Conservation (phyloP, 139 green algal genomes). For the Tetraselmis striata region DNA sequence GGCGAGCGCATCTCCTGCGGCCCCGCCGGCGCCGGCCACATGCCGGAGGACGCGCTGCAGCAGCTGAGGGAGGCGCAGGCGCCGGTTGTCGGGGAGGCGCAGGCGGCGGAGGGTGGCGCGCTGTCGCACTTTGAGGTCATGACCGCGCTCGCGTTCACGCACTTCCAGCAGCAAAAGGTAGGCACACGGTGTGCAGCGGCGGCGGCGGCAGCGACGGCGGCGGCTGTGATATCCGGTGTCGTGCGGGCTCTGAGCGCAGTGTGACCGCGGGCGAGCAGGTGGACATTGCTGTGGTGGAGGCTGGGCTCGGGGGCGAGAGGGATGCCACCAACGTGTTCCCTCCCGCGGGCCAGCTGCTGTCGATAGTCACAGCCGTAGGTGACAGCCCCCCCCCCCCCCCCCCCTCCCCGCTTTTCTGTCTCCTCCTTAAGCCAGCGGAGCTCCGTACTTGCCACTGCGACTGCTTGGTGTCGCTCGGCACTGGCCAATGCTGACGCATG, state of each 20-base stretch:
- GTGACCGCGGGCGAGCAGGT: slow-evolving; percentile 23
- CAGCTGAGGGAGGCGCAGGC: background rate
- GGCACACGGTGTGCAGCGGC: too few relatives aligned
- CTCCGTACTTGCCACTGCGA: too few relatives aligned
- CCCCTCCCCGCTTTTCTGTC: background rate
- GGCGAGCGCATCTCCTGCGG: background rate
- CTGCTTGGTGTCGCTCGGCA: too few relatives aligned
- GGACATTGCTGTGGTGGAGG: slow-evolving; percentile 75
- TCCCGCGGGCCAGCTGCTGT: slow-evolving; percentile 26
- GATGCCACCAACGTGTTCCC: slow-evolving; percentile 83
- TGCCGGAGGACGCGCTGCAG: background rate
- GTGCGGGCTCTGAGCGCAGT: too few relatives aligned
- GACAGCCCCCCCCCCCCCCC: background rate
- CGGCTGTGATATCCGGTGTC: too few relatives aligned
- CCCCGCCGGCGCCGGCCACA: background rate
- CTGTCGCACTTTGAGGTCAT: slow-evolving; percentile 80
- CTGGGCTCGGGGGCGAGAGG: slow-evolving; percentile 64
- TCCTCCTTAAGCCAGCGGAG: too few relatives aligned
- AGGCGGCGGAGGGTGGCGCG: slow-evolving; percentile 19
- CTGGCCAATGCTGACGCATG: too few relatives aligned
- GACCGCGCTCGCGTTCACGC: slow-evolving; percentile 66
- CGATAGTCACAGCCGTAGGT: slow-evolving; percentile 36
- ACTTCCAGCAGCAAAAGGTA: slow-evolving; percentile 55
- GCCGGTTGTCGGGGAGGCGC: background rate
- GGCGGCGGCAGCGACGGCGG: too few relatives aligned